phyloP scores from a whole-genome alignment of 176 grass and related monocot species.

The Musa schizocarpa region DNA sequence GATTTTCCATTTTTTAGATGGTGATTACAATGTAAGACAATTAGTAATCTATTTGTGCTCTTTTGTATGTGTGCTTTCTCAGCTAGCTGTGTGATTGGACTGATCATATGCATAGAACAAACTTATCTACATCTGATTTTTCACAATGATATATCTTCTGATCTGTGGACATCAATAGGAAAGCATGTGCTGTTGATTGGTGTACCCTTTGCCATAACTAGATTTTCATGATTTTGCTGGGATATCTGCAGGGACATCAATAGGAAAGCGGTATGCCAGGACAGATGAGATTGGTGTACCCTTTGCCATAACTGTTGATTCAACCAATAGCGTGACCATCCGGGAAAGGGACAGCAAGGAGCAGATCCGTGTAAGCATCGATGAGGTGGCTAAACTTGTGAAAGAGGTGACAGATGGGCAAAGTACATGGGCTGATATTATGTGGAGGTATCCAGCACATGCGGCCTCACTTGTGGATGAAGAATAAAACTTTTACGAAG shows the following conservation, averaged over 20 bases:
- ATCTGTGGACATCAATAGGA: too few relatives aligned
- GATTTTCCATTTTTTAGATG: too few relatives aligned
- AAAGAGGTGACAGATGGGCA: conserved; percentile 63
- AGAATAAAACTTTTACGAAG: background rate
- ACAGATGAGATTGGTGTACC: conserved; percentile 73
- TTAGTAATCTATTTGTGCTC: too few relatives aligned
- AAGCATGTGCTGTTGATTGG: too few relatives aligned
- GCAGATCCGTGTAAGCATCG: conserved; percentile 62
- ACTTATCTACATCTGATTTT: background rate
- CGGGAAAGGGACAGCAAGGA: conserved; percentile 80
- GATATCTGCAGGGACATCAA: conserved; percentile 52
- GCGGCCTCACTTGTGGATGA: conserved; percentile 24
- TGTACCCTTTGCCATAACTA: too few relatives aligned
- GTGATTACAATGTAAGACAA: too few relatives aligned
- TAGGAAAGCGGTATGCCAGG: conserved; percentile 72
- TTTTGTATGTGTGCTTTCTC: too few relatives aligned
- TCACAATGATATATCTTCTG: too few relatives aligned
- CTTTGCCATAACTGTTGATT: conserved; percentile 64
- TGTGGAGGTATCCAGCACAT: conserved; percentile 70
- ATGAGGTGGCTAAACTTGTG: conserved; percentile 59
- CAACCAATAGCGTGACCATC: conserved; percentile 43
- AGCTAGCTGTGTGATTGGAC: too few relatives aligned
- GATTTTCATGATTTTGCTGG: background rate
- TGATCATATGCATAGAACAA: too few relatives aligned
- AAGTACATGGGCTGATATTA: conserved; percentile 81